Evolutionary conservation across 495 filamentous ascomycete genomes (phyloP), one percentile per base, ranked within the genome.

Genomic region (Halenospora varia): DNA sequence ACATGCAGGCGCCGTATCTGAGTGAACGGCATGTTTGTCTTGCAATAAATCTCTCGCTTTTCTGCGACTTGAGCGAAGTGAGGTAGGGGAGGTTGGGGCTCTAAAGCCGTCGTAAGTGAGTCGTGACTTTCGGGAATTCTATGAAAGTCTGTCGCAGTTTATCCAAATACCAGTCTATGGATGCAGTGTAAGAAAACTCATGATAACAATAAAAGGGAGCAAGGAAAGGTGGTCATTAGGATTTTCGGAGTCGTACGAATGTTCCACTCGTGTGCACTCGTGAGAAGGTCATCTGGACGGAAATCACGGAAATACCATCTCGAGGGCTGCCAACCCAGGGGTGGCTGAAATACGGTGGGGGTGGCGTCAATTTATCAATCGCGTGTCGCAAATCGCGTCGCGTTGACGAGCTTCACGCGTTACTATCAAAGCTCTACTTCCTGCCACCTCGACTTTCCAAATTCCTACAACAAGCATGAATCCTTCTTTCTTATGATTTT

Each of bases 1-100:
- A 67, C 66, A 51, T 67, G 59, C 23, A 64, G 44, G 2, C 46
- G 62, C 0, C 60, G 65, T 19, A 67, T 25, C 10, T 54, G 35
- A 15, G 41, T 55, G 3, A 66, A 53, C 8, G 25, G 17, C 62
- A 64, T 64, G 9, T 23, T 17, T 25, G n/a, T 25, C 48, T 29
- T 56, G n/a, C 42, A 54, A 6, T 15, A 50, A 18, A 6, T 17
- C n/a, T n/a, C n/a, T n/a, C n/a, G n/a, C n/a, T n/a, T n/a, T n/a
- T n/a, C n/a, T n/a, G n/a, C n/a, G n/a, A n/a, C n/a, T n/a, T n/a
- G n/a, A n/a, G n/a, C n/a, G n/a, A n/a, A n/a, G n/a, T n/a, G n/a
- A n/a, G n/a, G n/a, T n/a, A n/a, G n/a, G n/a, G n/a, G n/a, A n/a
- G n/a, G n/a, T n/a, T n/a, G n/a, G n/a, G n/a, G n/a, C n/a, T n/a